phyloP scores from a whole-genome alignment of 345 rosid genomes.

The Eucalyptus guilfoylei region DNA sequence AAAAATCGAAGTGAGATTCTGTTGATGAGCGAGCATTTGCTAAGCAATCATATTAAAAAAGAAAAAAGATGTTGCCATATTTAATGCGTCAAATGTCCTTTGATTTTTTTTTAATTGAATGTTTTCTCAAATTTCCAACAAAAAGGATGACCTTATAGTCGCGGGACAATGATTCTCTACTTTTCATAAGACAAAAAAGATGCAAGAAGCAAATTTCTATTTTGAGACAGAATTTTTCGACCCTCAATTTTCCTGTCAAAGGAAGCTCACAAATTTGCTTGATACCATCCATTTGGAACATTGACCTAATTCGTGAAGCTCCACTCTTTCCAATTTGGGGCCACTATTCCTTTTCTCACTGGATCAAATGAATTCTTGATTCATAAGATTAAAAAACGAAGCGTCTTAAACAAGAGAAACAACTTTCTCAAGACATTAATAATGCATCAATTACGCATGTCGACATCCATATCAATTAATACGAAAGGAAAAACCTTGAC shows the following conservation, averaged over 20 bases:
- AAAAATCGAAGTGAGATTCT: background rate
- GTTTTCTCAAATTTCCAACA: background rate
- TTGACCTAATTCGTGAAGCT: fast-evolving
- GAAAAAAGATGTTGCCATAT: background rate
- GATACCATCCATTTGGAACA: background rate
- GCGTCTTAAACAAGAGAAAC: fast-evolving
- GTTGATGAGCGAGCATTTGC: background rate
- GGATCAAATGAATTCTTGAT: background rate
- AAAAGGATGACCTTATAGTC: fast-evolving
- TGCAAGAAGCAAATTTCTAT: fast-evolving
- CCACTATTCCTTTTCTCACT: background rate
- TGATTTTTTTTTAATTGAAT: background rate
- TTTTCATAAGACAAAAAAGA: background rate
- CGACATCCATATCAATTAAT: background rate
- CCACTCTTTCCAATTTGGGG: background rate
- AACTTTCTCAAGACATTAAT: fast-evolving
- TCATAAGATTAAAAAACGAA: background rate
- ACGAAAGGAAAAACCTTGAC: background rate
- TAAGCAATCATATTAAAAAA: background rate
- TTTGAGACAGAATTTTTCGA: fast-evolving
- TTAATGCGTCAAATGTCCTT: background rate
- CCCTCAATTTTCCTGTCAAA: background rate
- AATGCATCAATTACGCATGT: too few species aligned
- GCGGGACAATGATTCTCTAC: fast-evolving
- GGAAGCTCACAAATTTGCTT: background rate